Evolutionary conservation across 768 basidiomycete genomes (phyloP).

Genomic region (Kondoa subrosea): DNA sequence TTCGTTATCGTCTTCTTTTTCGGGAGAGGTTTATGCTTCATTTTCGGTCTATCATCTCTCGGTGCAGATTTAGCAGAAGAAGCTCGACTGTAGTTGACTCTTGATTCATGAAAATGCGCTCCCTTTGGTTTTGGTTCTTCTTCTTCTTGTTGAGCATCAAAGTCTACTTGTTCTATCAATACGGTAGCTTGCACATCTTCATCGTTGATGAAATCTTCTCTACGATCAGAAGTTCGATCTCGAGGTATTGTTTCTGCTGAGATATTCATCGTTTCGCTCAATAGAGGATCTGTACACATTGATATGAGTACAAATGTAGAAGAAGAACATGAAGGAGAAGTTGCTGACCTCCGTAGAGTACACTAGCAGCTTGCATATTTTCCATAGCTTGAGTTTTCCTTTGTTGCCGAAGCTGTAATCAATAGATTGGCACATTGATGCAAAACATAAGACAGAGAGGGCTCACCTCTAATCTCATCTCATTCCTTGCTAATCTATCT

Average conservation of each 20-base stretch:
- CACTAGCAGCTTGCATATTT: background rate
- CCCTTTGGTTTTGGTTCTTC: background rate
- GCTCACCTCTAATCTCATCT: slow-evolving; percentile 5
- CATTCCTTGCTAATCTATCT: slow-evolving; percentile 13
- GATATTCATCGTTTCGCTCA: background rate
- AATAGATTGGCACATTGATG: background rate
- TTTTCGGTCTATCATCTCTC: slow-evolving; percentile 16
- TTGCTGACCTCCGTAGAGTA: slow-evolving; percentile 5
- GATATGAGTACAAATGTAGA: background rate
- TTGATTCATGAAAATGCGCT: background rate
- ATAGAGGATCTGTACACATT: background rate
- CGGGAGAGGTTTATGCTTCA: background rate
- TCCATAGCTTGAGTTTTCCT: background rate
- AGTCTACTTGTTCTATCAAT: slow-evolving; percentile 2
- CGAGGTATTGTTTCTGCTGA: background rate
- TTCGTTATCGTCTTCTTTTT: background rate
- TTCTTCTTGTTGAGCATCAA: slow-evolving; percentile 1
- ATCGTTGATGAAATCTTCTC: background rate
- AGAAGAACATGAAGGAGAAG: background rate
- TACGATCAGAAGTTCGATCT: too few species aligned
- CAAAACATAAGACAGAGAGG: background rate
- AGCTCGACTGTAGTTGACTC: background rate
- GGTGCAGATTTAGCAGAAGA: background rate
- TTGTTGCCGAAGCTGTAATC: slow-evolving; percentile 1
- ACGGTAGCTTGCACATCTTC: slow-evolving; percentile 6